Conservation (phyloP, 2,329 filamentous ascomycete genomes). For the Calycina marina region DNA sequence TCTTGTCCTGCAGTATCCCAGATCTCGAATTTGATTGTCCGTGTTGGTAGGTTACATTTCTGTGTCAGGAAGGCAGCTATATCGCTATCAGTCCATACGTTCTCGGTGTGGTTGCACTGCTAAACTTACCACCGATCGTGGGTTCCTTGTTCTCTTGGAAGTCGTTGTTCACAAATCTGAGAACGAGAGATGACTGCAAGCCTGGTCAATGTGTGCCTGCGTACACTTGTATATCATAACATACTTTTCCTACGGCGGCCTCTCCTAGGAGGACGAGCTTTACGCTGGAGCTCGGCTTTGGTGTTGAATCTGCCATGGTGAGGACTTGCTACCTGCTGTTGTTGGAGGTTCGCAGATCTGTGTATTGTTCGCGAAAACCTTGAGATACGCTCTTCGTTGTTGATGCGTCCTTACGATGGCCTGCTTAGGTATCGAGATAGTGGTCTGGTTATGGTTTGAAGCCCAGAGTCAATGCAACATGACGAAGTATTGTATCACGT, state of each 20-base stretch:
- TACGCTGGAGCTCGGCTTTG: slow-evolving; percentile 98
- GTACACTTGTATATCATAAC: too few relatives aligned
- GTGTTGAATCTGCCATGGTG: slow-evolving; percentile 59
- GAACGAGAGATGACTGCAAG: slow-evolving; percentile 83
- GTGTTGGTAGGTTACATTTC: slow-evolving; percentile 89
- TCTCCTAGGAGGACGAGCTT: slow-evolving; percentile 97
- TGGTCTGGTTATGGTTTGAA: too few relatives aligned
- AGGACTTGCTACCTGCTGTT: background rate
- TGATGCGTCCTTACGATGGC: too few relatives aligned
- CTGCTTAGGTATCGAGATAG: too few relatives aligned
- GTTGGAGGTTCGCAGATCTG: too few relatives aligned
- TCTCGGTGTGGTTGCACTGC: too few relatives aligned
- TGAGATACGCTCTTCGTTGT: too few relatives aligned
- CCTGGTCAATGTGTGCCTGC: too few relatives aligned
- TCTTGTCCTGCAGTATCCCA: slow-evolving; percentile 99
- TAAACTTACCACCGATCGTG: slow-evolving; percentile 82
- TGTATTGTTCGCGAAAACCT: too few relatives aligned
- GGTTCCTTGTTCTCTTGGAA: slow-evolving; percentile 99
- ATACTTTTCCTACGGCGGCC: slow-evolving; percentile 94
- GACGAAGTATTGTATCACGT: too few relatives aligned
- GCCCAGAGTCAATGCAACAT: too few relatives aligned
- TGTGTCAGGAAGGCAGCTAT: slow-evolving; percentile 93
- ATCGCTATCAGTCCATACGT: too few relatives aligned
- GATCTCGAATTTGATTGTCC: slow-evolving; percentile 89
- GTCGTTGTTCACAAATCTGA: slow-evolving; percentile 98